Percentiles rank a stretch among this genome's conserved stretches.
Evolutionary conservation across 768 basidiomycete species (phyloP).

Genomic region (Saitozyma sp.): DNA sequence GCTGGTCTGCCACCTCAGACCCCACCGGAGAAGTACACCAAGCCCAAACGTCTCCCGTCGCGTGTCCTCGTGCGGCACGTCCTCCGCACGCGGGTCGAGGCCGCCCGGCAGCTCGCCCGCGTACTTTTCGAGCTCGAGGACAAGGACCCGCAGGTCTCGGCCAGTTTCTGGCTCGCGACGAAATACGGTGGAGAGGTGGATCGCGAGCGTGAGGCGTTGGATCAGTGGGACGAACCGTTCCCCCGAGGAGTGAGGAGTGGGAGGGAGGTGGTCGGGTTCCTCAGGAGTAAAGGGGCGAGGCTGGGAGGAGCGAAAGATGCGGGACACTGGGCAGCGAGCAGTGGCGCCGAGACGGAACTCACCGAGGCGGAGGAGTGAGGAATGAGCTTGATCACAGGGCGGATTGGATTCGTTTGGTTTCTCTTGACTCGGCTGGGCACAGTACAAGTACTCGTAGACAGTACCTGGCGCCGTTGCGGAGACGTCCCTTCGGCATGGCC

Average conservation of each 20-base stretch:
- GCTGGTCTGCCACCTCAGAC: conserved; percentile 33
- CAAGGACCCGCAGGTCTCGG: conserved; percentile 50
- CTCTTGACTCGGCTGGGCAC: too few relatives aligned
- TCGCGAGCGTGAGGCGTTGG: conserved; percentile 14
- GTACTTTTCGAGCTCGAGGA: conserved; percentile 66
- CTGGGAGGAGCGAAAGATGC: conserved; percentile 59
- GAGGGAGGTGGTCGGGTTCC: conserved; percentile 69
- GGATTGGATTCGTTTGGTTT: not conserved
- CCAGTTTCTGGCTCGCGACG: conserved; percentile 53
- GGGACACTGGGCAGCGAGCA: conserved; percentile 67
- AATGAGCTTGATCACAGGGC: not conserved
- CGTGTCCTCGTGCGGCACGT: conserved; percentile 86
- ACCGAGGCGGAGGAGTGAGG: conserved; percentile 4
- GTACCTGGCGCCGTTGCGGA: too few relatives aligned
- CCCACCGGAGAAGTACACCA: conserved; percentile 25
- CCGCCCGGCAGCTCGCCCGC: conserved; percentile 69
- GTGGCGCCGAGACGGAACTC: conserved; percentile 33
- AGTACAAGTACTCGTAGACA: too few relatives aligned
- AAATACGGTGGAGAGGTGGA: conserved; percentile 37
- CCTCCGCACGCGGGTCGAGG: conserved; percentile 78
- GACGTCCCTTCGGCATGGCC: too few relatives aligned
- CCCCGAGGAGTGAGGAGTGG: conserved; percentile 58
- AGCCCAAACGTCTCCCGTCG: conserved; percentile 62
- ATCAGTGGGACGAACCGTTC: conserved; percentile 49
- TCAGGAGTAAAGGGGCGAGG: conserved; percentile 71